phyloP scores from a whole-genome alignment of 305 asterid genomes.

The Salvia sclarea region DNA sequence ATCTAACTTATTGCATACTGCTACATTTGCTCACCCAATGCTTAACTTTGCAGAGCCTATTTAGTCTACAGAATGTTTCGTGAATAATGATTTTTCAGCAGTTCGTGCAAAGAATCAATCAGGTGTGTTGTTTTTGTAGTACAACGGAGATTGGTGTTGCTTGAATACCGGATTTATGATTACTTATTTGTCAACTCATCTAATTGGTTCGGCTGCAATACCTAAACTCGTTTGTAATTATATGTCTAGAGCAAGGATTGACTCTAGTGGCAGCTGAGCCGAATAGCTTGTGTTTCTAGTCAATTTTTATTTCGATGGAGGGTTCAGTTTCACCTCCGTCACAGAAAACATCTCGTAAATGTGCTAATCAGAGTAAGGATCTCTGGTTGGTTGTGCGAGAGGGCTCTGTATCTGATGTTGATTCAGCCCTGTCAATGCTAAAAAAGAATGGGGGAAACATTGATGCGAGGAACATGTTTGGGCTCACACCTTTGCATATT shows the following conservation, averaged over 20 bases:
- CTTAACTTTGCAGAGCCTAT: slow-evolving; percentile 33
- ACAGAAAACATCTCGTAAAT: slow-evolving; percentile 58
- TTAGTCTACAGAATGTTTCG: slow-evolving; percentile 28
- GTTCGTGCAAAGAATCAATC: slow-evolving; percentile 24
- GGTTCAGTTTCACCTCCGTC: slow-evolving; percentile 50
- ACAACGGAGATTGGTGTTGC: slow-evolving; percentile 30
- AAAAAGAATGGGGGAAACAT: slow-evolving; percentile 83
- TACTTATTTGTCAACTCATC: slow-evolving; percentile 19
- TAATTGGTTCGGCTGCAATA: slow-evolving; percentile 9
- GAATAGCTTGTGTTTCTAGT: slow-evolving; percentile 16
- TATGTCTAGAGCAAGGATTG: slow-evolving; percentile 15
- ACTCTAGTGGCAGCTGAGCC: slow-evolving; percentile 25
- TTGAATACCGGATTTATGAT: slow-evolving; percentile 24
- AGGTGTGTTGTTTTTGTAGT: slow-evolving; percentile 29
- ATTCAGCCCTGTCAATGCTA: slow-evolving; percentile 57
- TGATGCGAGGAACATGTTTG: slow-evolving; percentile 73
- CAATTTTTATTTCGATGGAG: slow-evolving; percentile 45
- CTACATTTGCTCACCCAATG: slow-evolving; percentile 28
- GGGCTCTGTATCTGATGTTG: slow-evolving; percentile 77
- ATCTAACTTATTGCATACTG: neutral
- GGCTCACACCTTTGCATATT: slow-evolving; percentile 86
- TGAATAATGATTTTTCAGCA: slow-evolving; percentile 22
- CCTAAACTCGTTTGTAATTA: slow-evolving; percentile 15
- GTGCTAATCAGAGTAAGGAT: slow-evolving; percentile 55
- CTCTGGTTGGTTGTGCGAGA: slow-evolving; percentile 70